A percentile compares a stretch with the other conserved stretches of the same genome.
Conservation (phyloP, 768 basidiomycete species). For the Tricholoma hemisulphureum region DNA sequence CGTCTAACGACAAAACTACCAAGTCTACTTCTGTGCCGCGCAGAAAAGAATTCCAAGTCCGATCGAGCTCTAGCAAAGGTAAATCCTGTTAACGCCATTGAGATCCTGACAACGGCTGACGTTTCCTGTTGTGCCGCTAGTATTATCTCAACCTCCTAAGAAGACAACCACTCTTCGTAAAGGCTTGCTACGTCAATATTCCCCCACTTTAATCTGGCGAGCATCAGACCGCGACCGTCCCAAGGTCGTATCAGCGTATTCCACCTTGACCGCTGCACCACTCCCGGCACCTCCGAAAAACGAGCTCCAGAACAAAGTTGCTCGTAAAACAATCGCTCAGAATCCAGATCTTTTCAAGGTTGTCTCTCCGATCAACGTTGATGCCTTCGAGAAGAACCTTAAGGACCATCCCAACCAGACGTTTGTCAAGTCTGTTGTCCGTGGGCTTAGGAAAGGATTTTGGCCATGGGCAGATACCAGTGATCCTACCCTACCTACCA, state of each 20-base stretch:
- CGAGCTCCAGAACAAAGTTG: conserved; percentile 16
- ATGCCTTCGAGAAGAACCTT: conserved; percentile 12
- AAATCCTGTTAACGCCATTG: neutral
- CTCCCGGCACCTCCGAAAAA: conserved; percentile 13
- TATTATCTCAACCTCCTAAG: neutral
- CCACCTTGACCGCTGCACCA: conserved; percentile 10
- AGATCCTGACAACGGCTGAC: neutral
- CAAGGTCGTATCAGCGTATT: neutral
- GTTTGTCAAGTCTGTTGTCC: conserved; percentile 33
- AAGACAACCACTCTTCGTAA: neutral
- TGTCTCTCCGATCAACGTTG: conserved; percentile 23
- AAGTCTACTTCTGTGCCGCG: neutral
- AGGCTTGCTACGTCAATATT: neutral
- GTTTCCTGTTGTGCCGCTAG: neutral
- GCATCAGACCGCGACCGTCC: neutral
- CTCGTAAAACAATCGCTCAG: conserved; percentile 22
- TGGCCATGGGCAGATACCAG: conserved; percentile 39
- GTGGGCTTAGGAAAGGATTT: conserved; percentile 34
- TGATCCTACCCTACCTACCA: conserved; percentile 14
- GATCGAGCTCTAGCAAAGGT: neutral
- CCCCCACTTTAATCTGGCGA: neutral
- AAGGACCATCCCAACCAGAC: conserved; percentile 39
- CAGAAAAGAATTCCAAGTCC: neutral
- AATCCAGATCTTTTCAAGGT: conserved; percentile 32
- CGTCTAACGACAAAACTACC: neutral